Percentiles rank a stretch among this genome's conserved stretches.
phyloP scores from a whole-genome alignment of 192 early-diverging fungal species.

The Umbelopsis ramanniana region DNA sequence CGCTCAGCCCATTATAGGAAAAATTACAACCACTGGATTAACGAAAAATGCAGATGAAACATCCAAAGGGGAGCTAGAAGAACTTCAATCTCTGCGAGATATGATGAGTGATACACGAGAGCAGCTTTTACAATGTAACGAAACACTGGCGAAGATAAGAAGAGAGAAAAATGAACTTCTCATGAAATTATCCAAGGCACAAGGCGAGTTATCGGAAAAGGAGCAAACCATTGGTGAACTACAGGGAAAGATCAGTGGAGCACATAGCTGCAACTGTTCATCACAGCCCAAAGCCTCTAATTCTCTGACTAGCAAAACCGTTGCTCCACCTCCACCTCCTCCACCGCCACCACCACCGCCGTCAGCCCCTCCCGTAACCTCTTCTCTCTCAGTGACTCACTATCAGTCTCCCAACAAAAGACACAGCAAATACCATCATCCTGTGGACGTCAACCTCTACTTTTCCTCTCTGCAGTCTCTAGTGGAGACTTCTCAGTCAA shows the following conservation, averaged over 20 bases:
- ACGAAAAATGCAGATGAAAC: neutral
- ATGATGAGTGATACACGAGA: conserved; percentile 37
- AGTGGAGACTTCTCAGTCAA: conserved; percentile 28
- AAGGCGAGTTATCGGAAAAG: conserved; percentile 30
- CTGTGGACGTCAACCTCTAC: conserved; percentile 33
- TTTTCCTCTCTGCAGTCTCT: conserved; percentile 37
- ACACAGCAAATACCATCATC: conserved; percentile 29
- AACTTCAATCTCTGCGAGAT: conserved; percentile 33
- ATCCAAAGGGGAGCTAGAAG: conserved; percentile 28
- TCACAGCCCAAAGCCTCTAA: neutral
- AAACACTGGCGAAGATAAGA: conserved; percentile 33
- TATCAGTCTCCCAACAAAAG: conserved; percentile 13
- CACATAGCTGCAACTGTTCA: neutral
- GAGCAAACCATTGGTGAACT: conserved; percentile 19
- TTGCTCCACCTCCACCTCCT: conserved; percentile 28
- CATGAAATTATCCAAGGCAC: conserved; percentile 36
- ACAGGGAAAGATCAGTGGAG: neutral
- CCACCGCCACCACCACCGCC: conserved; percentile 35
- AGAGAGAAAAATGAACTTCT: conserved; percentile 41
- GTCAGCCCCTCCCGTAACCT: conserved; percentile 12
- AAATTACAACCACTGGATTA: neutral
- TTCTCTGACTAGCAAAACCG: neutral
- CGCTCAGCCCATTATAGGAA: conserved; percentile 42
- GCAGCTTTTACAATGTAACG: conserved; percentile 23
- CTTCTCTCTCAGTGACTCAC: neutral